Percentiles rank a stretch among this genome's conserved stretches.
Conservation (phyloP, 176 grass and related monocot genomes). For the Miscanthus lutarioriparius region DNA sequence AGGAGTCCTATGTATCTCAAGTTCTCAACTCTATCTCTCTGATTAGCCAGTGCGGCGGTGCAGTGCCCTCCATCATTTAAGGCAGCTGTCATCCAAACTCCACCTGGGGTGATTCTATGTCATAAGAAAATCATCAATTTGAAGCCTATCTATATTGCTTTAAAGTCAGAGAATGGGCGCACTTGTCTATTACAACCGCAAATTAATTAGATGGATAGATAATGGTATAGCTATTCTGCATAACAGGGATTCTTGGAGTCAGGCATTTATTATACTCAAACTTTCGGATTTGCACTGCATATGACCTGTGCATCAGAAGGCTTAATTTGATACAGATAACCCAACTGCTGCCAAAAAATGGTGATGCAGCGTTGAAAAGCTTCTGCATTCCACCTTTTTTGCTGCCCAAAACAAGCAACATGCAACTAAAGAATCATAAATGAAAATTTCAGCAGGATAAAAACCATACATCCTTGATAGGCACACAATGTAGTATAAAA, state of each 20-base stretch:
- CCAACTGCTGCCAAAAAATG: neutral
- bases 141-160: neutral
- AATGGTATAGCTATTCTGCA: neutral
- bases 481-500: slow-evolving; percentile 12
- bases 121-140: slow-evolving; percentile 3
- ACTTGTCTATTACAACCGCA: neutral
- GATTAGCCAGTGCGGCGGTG: neutral
- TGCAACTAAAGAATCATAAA: neutral
- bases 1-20: too few relatives aligned
- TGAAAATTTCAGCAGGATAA: neutral
- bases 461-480: neutral
- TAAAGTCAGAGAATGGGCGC: neutral
- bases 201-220: neutral
- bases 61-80: neutral
- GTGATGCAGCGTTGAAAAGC: neutral
- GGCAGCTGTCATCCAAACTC: neutral
- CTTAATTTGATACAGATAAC: neutral
- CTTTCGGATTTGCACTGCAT: neutral
- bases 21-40: neutral
- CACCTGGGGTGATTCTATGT: neutral
- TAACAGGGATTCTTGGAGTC: slow-evolving; percentile 7
- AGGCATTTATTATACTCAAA: neutral
- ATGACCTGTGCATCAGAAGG: neutral
- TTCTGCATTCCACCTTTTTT: neutral
- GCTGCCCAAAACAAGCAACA: neutral